Evolutionary conservation across 768 basidiomycete species (phyloP).

Genomic region (Amanita polypyramis): DNA sequence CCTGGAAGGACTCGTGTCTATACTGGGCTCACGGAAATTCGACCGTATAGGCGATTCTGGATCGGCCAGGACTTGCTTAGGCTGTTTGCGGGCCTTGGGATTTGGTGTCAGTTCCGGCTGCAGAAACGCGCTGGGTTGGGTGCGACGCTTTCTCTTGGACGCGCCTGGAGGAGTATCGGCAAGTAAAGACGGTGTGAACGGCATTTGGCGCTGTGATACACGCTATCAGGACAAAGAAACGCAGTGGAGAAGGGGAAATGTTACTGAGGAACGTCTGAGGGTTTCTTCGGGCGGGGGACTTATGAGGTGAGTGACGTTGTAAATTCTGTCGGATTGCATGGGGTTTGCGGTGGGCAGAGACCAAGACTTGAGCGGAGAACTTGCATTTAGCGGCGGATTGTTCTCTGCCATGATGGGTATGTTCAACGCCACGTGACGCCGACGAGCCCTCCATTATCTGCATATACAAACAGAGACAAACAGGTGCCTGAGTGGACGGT

Average conservation of each 20-base stretch:
- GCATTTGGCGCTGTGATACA: slow-evolving; percentile 10
- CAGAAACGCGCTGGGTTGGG: slow-evolving; percentile 11
- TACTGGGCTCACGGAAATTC: slow-evolving; percentile 3
- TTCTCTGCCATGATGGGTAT: slow-evolving; percentile 10
- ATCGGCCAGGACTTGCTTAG: slow-evolving; percentile 13
- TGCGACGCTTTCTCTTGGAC: slow-evolving; percentile 9
- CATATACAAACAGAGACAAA: background rate
- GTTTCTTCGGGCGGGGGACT: slow-evolving; percentile 58
- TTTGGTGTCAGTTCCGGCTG: slow-evolving; percentile 40
- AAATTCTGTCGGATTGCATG: slow-evolving; percentile 14
- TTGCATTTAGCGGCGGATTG: background rate
- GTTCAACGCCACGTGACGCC: slow-evolving; percentile 12
- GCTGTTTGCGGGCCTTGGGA: slow-evolving; percentile 49
- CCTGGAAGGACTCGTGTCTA: slow-evolving; percentile 13
- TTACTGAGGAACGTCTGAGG: slow-evolving; percentile 20
- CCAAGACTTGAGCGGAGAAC: background rate
- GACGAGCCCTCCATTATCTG: background rate
- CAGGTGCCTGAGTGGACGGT: background rate
- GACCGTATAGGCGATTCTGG: slow-evolving; percentile 17
- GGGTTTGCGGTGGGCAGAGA: slow-evolving; percentile 4
- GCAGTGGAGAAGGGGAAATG: slow-evolving; percentile 7
- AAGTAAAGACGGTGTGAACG: slow-evolving; percentile 16
- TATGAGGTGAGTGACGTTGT: slow-evolving; percentile 27
- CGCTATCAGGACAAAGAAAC: slow-evolving; percentile 8
- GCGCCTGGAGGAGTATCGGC: slow-evolving; percentile 10